phyloP scores from a whole-genome alignment of 1,284 basidiomycete genomes.

The Porogramme epimiltina region DNA sequence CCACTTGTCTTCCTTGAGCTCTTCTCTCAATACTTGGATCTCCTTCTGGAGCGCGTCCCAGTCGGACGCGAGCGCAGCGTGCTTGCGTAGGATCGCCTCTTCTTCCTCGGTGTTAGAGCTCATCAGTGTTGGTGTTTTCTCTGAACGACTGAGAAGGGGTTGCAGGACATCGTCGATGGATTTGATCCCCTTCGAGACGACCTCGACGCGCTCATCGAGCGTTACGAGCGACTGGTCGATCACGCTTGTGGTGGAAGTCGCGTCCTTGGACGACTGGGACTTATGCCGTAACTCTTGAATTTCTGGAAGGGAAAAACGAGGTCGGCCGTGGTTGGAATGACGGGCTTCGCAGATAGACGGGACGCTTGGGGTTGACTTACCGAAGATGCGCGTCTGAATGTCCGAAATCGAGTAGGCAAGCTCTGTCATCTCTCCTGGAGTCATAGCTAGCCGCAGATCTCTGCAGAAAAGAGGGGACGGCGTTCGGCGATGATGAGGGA shows the following conservation, averaged over 20 bases:
- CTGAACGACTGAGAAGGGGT: slow-evolving; percentile 49
- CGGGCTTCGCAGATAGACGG: background rate
- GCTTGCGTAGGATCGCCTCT: slow-evolving; percentile 66
- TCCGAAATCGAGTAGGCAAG: slow-evolving; percentile 81
- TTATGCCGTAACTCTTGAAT: slow-evolving; percentile 85
- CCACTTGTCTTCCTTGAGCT: slow-evolving; percentile 96
- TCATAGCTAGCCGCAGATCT: slow-evolving; percentile 70
- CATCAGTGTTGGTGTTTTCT: slow-evolving; percentile 48
- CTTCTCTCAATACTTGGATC: slow-evolving; percentile 81
- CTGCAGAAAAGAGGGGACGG: slow-evolving; percentile 35
- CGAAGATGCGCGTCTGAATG: slow-evolving; percentile 85
- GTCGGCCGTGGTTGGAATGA: background rate
- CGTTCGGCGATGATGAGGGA: background rate
- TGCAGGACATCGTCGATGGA: slow-evolving; percentile 63
- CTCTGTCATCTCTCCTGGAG: slow-evolving; percentile 84
- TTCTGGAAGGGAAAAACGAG: slow-evolving; percentile 43
- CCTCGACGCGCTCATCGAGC: slow-evolving; percentile 80
- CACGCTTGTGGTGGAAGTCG: slow-evolving; percentile 56
- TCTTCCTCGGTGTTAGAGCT: slow-evolving; percentile 46
- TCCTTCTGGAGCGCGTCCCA: slow-evolving; percentile 85
- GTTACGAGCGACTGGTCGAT: slow-evolving; percentile 82
- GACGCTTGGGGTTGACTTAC: slow-evolving; percentile 41
- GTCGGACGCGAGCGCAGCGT: slow-evolving; percentile 65
- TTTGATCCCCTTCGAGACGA: slow-evolving; percentile 70
- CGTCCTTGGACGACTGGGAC: slow-evolving; percentile 65